Base-by-base conservation (phyloP, 208 protist genomes). In the Trypanosoma lewisi region DNA sequence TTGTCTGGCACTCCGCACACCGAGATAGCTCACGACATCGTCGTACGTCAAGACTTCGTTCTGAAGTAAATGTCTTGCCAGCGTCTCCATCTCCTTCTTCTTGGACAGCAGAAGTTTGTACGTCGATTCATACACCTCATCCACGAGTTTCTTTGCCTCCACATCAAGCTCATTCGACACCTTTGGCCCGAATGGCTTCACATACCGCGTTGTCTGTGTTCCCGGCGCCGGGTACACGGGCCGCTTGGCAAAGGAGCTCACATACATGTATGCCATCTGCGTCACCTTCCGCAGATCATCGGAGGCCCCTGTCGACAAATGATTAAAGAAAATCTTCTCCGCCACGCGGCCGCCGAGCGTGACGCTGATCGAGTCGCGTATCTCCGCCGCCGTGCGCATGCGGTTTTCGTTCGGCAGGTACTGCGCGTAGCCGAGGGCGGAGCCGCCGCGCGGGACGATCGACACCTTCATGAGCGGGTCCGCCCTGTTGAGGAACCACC, bases 401-500 rank as follows among this genome's bases (percentile, higher is more conserved):
- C 82, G 77, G 30, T 85, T 88, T 51, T 99, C 97, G 59, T 95
- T 93, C 17, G 98, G 98, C 37, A 99, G 84, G 63, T 99, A 99
- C 84, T 99, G 97, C 44, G 98, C 97, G 73, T 98, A 99, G 37
- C 98, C 98, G 2, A 99, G 83, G 17, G 97, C 97, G 16, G 81
- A 96, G 28, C 77, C 70, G 6, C 97, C 97, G 44, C 98, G 80
- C 17, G 98, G 98, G 36, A 99, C 91, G 48, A 99, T 99, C 7
- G 96, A 98, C 25, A 98, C 96, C 69, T 99, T 99, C 59, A 99
- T 90, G 25, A 99, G 78, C 39, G 98, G 98, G 53, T 98, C 88
- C 0, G 97, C 87, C 59, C 98, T 84, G 72, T 98, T 85, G 4
- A 99, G 86, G 80, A 98, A 99, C 98, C 98, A 99, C 19, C 96